Conservation (phyloP, 179 eudicot genomes). For the Pouteria campechiana region DNA sequence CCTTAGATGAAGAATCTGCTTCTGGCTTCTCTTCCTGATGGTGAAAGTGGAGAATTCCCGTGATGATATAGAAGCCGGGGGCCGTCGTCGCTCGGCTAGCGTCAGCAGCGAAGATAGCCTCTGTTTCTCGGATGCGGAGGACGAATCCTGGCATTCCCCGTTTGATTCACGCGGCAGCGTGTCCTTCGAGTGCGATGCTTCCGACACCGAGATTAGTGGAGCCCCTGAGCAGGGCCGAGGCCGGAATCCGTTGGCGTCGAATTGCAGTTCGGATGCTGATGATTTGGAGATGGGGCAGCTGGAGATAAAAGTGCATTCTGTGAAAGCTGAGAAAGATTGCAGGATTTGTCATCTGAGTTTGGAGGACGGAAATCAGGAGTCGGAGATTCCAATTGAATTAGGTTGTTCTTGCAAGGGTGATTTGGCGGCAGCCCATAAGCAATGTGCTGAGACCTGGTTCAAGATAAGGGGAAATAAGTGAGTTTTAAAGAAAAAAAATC, state of each 20-base stretch:
- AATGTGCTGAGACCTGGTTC: constrained; percentile 68
- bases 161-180: constrained; percentile 38
- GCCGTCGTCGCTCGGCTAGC: constrained; percentile 3
- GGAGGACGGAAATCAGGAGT: constrained; percentile 12
- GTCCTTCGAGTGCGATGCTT: constrained; percentile 14
- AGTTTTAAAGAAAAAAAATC: constrained; percentile 12
- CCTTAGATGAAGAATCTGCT: neutral
- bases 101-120: constrained; percentile 15
- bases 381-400: constrained; percentile 43
- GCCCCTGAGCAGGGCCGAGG: constrained; percentile 9
- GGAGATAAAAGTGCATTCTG: constrained; percentile 21
- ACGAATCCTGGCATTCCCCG: constrained; percentile 33
- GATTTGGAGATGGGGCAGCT: constrained; percentile 13
- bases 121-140: constrained; percentile 41
- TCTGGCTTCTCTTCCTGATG: constrained; percentile 10
- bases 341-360: constrained; percentile 60
- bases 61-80: constrained; percentile 25
- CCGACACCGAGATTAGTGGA: constrained; percentile 5
- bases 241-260: constrained; percentile 18
- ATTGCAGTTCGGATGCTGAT: constrained; percentile 12
- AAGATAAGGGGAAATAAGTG: constrained; percentile 59
- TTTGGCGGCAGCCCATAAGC: constrained; percentile 54
- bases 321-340: constrained; percentile 37
- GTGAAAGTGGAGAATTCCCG: constrained; percentile 11
- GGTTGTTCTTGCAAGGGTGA: constrained; percentile 65